Evolutionary conservation across 352 stramenopile genomes (phyloP), one percentile per base, ranked within the genome.

Genomic region (Thraustotheca clavata): DNA sequence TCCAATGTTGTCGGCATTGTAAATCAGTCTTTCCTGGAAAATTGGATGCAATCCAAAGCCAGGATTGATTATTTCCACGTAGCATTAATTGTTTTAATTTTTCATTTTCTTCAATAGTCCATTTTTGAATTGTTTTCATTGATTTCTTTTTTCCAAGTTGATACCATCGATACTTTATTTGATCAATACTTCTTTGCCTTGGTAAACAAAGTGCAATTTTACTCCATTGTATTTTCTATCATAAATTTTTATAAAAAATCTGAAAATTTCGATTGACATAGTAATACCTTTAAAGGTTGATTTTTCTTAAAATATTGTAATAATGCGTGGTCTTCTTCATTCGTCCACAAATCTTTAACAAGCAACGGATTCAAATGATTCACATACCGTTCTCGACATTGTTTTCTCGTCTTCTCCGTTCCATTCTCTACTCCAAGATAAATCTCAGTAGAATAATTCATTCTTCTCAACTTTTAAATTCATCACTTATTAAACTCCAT

Each of bases 1-100:
- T 67, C 83, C 83, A 92, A 48, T 92, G 83, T 63, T 92, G 83
- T 24, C 84, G 70, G 48, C 80, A 91, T 67, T 91, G 83, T 24
- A 89, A 40, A 50, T 91, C 83, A 0, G 83, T 90, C 4, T 80
- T 71, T 32, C 75, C 71, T 12, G 75, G 75, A 9, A 91, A 65
- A 34, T 91, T 80, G 18, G 80, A 89, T 16, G 80, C 80, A 36
- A 91, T 75, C 33, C 87, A 85, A 33, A 89, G 74, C 83, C 83
- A 92, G 40, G 57, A 65, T 32, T 22, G 27, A 20, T 26, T 27
- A 9, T 31, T 4, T 20, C 36, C n/a, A 29, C n/a, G 41, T 22
- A 2, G 20, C 22, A n/a, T 85, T 68, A 87, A 61, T 8, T 69
- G 26, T 16, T 68, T 24, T 48, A 89, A 33, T 22, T 68, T 69